Evolutionary conservation across 1,284 basidiomycete species (phyloP).

Genomic region (Heterobasidion irregulare): DNA sequence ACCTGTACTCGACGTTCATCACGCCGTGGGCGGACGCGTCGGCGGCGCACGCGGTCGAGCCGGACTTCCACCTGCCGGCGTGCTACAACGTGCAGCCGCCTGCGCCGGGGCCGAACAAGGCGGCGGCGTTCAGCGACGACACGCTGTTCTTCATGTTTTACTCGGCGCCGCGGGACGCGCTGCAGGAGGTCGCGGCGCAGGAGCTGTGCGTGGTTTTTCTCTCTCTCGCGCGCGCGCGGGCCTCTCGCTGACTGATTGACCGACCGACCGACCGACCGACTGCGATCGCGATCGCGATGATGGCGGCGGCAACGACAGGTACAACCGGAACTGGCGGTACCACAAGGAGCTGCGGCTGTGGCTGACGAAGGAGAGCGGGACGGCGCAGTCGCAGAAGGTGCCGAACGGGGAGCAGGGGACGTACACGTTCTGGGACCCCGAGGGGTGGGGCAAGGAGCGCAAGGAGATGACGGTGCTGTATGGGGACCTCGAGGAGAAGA

Average conservation of each 20-base stretch:
- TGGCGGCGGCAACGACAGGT: conserved; percentile 51
- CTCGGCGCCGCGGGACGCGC: conserved; percentile 83
- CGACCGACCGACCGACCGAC: background rate
- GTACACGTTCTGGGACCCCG: conserved; percentile 91
- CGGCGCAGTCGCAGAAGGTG: conserved; percentile 79
- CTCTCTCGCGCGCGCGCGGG: no score
- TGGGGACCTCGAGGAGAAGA: conserved; percentile 82
- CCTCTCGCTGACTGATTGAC: no score
- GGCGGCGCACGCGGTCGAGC: conserved; percentile 77
- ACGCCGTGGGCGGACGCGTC: conserved; percentile 94
- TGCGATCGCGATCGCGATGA: no score
- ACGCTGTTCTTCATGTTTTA: conserved; percentile 99
- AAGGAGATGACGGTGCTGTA: conserved; percentile 87
- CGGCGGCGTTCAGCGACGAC: conserved; percentile 89
- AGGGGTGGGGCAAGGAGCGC: conserved; percentile 80
- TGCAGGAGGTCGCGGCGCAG: conserved; percentile 93
- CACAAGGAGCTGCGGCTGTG: conserved; percentile 94
- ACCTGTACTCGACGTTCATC: conserved; percentile 90
- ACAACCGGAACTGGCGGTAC: conserved; percentile 95
- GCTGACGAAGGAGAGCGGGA: conserved; percentile 90
- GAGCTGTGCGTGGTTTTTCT: conserved; percentile 74
- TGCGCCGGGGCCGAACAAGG: conserved; percentile 83
- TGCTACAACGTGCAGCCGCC: conserved; percentile 95
- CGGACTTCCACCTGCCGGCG: conserved; percentile 85
- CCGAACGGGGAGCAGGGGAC: conserved; percentile 84